Conservation (phyloP, 2,329 filamentous ascomycete genomes). For the Fusarium odoratissimum region DNA sequence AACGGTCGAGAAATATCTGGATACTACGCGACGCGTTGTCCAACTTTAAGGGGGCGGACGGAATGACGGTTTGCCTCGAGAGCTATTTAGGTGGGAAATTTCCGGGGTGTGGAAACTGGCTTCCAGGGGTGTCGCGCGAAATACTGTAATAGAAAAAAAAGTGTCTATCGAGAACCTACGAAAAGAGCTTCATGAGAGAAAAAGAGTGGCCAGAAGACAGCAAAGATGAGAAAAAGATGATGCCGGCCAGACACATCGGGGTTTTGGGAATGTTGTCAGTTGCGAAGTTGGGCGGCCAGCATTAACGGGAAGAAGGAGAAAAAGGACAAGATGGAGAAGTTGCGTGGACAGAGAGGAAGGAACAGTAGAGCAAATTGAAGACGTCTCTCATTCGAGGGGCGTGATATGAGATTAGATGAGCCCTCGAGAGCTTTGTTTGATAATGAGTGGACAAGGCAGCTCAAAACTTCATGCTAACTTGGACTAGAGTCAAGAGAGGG, state of each 20-base stretch:
- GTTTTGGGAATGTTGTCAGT: conserved; percentile 21
- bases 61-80: conserved; percentile 38
- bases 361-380: conserved; percentile 25
- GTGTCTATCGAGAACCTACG: conserved; percentile 37
- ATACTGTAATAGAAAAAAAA: conserved; percentile 18
- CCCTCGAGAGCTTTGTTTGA: conserved; percentile 31
- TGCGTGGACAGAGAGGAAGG: conserved; percentile 14
- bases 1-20: conserved; percentile 30
- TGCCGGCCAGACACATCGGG: conserved; percentile 50
- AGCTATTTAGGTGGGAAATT: conserved; percentile 39
- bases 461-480: conserved; percentile 17
- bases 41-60: conserved; percentile 45
- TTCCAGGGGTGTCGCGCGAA: conserved; percentile 40
- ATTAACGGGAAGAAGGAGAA: conserved; percentile 17
- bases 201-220: conserved; percentile 42
- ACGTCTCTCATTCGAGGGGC: conserved; percentile 27
- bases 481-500: conserved; percentile 6
- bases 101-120: conserved; percentile 41
- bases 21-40: conserved; percentile 51
- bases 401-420: conserved; percentile 33
- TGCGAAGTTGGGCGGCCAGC: conserved; percentile 22
- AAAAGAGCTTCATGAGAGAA: conserved; percentile 45
- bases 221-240: conserved; percentile 37
- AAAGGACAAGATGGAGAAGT: conserved; percentile 9
- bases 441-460: conserved; percentile 27